Conservation (phyloP, 2,329 filamentous ascomycete genomes). For the Cladosporium sp. region DNA sequence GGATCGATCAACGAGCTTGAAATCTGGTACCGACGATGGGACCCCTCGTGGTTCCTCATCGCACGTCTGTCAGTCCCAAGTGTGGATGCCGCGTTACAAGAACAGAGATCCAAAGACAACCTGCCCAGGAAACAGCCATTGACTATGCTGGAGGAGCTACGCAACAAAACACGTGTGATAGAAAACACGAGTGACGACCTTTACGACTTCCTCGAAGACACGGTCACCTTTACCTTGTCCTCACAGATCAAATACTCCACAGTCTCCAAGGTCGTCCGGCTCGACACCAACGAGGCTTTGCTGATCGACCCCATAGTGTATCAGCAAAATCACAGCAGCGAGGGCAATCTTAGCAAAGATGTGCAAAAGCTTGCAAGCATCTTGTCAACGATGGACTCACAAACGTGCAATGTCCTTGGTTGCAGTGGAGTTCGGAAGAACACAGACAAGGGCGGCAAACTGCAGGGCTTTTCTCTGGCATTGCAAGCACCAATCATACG, state of each 20-base stretch:
- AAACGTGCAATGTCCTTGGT: background rate
- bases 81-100: background rate
- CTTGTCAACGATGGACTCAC: background rate
- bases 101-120: background rate
- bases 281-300: background rate
- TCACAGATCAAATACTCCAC: background rate
- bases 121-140: background rate
- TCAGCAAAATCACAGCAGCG: background rate
- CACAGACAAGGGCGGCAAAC: background rate
- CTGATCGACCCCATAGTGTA: background rate
- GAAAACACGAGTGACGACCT: background rate
- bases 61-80: conserved; percentile 17
- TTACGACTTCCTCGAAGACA: background rate
- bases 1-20: conserved; percentile 29
- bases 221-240: background rate
- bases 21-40: conserved; percentile 31
- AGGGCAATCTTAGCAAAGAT: background rate
- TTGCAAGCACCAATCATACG: background rate
- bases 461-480: background rate
- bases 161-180: background rate
- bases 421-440: background rate
- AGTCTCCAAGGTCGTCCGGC: background rate
- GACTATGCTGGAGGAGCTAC: background rate
- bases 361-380: background rate
- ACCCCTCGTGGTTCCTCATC: conserved; percentile 35